Evolutionary conservation across 2,329 filamentous ascomycete genomes (phyloP), one percentile per base, ranked within the genome.

Genomic region (Neopestalotiopsis clavispora): DNA sequence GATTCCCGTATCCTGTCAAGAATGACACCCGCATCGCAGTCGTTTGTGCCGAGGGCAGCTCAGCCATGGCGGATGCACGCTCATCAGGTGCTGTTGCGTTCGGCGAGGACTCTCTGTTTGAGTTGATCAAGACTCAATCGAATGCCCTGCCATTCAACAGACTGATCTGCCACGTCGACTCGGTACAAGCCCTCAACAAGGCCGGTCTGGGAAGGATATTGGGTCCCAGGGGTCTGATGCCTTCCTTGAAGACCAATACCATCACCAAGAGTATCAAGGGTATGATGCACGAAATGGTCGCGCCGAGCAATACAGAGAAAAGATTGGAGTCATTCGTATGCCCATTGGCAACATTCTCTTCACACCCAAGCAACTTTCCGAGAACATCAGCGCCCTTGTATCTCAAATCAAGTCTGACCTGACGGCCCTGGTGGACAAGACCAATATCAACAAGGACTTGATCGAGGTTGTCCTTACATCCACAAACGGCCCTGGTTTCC

Each of bases 181-280:
- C 91, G 74, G 85, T 96, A 74, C 86, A 88, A 66, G 94, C 92
- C 68, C 84, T 99, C 76, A 92, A 91, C 78, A 95, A 96, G 84
- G 92, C 94, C 45, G 89, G 88, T 0, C 80, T 99, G 71, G 95
- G 92, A 72, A 88, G 91, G 72, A 87, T 97, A 58, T 85, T 99
- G 23, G 96, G 96, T 76, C 96, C 97, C 60, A 91, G 89, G 80
- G 95, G 95, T 2, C 81, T 99, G 77, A 98, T 99, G 96, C 96
- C 96, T 5, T 97, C 89, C 79, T 83, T 88, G 70, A 97, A 97
- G 85, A 90, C 90, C 71, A 94, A 94, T 72, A 98, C 96, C 0
- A 92, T 99, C 68, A 94, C 97, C 30, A 91, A 88, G 77, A 92
- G 97, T 78, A 88, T 97, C 17, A 87, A 87, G 67, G 81, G 85